These are phyloP conservation scores for Neocucurbitaria cava DNA, from an alignment of 2,329 filamentous ascomycete genomes.

Conservation along the genomic window DNA sequence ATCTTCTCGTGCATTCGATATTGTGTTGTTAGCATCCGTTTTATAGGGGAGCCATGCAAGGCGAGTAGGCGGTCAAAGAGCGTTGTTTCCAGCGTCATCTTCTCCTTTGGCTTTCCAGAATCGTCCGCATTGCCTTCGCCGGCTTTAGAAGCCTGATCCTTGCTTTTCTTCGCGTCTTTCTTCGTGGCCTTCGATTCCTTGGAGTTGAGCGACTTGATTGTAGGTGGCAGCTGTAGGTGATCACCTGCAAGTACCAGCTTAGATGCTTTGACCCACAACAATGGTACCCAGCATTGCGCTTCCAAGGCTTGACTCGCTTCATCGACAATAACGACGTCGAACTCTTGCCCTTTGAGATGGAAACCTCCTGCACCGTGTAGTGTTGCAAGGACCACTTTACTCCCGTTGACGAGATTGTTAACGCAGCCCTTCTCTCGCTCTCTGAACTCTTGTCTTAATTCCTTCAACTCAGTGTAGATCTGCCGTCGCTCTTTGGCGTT, in stretches of 20 bases:
- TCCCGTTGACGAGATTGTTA: conserved; percentile 73
- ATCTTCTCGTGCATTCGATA: conserved; percentile 98
- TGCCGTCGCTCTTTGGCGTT: conserved; percentile 78
- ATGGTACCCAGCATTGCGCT: conserved; percentile 94
- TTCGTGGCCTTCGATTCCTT: conserved; percentile 47
- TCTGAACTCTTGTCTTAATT: conserved; percentile 85
- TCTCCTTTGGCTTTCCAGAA: conserved; percentile 38
- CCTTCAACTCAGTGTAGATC: conserved; percentile 85
- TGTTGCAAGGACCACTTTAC: conserved; percentile 89
- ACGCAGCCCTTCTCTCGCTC: conserved; percentile 85
- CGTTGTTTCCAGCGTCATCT: conserved; percentile 79
- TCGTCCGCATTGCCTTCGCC: conserved; percentile 46
- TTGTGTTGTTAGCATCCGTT: conserved; percentile 94
- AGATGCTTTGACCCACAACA: conserved; percentile 71
- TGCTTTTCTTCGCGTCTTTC: conserved; percentile 43
- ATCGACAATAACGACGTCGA: conserved; percentile 95
- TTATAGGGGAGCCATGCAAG: conserved; percentile 82
- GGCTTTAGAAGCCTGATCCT: conserved; percentile 50
- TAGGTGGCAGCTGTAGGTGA: conserved; percentile 91
- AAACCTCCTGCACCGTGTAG: conserved; percentile 89
- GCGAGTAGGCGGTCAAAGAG: conserved; percentile 87
- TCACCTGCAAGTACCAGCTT: conserved; percentile 94
- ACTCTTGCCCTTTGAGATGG: conserved; percentile 78
- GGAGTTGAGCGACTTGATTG: conserved; percentile 77
- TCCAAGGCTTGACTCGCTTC: conserved; percentile 96